Evolutionary conservation across 768 basidiomycete genomes (phyloP).

Genomic region (Goffeauzyma gilvescens): DNA sequence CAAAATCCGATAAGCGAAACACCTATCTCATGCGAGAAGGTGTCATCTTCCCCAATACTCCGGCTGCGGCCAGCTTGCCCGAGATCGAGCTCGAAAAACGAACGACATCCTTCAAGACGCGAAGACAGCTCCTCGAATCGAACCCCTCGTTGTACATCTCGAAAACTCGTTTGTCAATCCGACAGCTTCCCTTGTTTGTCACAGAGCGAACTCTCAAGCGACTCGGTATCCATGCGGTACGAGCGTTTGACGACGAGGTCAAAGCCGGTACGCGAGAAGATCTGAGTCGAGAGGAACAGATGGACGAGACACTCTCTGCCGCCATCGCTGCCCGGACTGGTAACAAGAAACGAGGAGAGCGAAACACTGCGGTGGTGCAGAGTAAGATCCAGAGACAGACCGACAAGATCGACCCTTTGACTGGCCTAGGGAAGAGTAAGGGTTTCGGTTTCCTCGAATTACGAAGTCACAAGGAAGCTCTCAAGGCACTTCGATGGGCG

Average conservation of each 20-base stretch:
- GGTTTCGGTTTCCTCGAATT: slow-evolving; percentile 95
- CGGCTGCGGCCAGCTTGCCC: slow-evolving; percentile 52
- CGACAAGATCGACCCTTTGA: slow-evolving; percentile 73
- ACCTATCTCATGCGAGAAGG: slow-evolving; percentile 92
- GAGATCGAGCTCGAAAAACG: slow-evolving; percentile 69
- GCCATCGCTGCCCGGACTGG: slow-evolving; percentile 26
- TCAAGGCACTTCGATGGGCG: slow-evolving; percentile 78
- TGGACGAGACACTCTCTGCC: slow-evolving; percentile 34
- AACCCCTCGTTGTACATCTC: slow-evolving; percentile 92
- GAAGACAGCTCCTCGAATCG: slow-evolving; percentile 59
- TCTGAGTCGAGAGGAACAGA: slow-evolving; percentile 54
- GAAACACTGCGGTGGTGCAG: slow-evolving; percentile 51
- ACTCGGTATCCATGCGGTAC: slow-evolving; percentile 60
- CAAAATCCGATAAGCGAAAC: slow-evolving; percentile 86
- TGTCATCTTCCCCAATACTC: slow-evolving; percentile 76
- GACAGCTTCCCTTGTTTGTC: slow-evolving; percentile 75
- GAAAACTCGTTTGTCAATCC: slow-evolving; percentile 77
- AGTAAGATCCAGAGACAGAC: slow-evolving; percentile 76
- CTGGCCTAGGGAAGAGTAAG: slow-evolving; percentile 68
- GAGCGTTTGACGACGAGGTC: slow-evolving; percentile 62
- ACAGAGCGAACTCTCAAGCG: slow-evolving; percentile 79
- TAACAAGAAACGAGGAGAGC: slow-evolving; percentile 32
- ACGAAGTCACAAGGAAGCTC: slow-evolving; percentile 65
- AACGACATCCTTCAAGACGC: slow-evolving; percentile 63
- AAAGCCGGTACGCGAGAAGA: slow-evolving; percentile 42